phyloP scores from a whole-genome alignment of 78 protist species.

The Dictyostelium brefeldianum region DNA sequence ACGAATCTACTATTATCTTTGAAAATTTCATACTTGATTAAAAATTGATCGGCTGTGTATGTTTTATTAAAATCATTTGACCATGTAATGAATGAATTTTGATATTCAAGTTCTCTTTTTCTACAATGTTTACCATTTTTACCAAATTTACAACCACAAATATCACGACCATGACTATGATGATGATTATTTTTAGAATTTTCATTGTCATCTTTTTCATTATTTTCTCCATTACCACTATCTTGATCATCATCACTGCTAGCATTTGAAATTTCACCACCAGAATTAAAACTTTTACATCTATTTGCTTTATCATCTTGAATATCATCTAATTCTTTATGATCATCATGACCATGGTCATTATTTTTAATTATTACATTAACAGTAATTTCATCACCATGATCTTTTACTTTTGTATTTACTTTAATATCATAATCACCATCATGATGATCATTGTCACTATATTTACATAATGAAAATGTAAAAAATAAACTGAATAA shows the following conservation, averaged over 20 bases:
- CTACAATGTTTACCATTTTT: not conserved
- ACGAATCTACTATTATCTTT: not conserved
- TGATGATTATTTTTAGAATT: not conserved
- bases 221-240: not conserved
- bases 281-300: not conserved
- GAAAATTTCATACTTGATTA: not conserved
- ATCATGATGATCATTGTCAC: too few relatives aligned
- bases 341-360: not conserved
- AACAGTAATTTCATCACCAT: not conserved
- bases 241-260: not conserved
- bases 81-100: not conserved
- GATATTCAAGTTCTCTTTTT: not conserved
- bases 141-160: not conserved
- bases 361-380: too few relatives aligned
- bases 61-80: not conserved
- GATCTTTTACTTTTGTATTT: too few relatives aligned
- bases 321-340: not conserved
- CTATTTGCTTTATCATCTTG: not conserved
- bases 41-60: not conserved
- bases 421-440: too few relatives aligned
- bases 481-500: too few relatives aligned
- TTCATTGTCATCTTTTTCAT: too few relatives aligned
- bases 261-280: too few relatives aligned
- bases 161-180: not conserved
- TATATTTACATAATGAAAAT: too few relatives aligned